Evolutionary conservation across 495 filamentous ascomycete genomes (phyloP).

Genomic region (Tuber magnatum): DNA sequence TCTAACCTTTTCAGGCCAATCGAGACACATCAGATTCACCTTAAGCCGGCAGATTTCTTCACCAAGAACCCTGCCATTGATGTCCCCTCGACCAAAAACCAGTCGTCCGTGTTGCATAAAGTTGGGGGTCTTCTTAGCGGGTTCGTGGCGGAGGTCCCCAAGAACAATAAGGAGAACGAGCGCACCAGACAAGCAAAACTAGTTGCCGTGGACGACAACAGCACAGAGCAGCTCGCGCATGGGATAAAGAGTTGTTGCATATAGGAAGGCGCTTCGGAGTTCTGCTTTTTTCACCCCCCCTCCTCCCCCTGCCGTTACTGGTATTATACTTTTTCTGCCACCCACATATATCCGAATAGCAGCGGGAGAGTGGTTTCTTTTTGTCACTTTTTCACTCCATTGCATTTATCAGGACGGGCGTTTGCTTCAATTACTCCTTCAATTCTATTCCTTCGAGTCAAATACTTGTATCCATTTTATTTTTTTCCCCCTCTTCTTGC

Average conservation of each 20-base stretch:
- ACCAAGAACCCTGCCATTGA: constrained; percentile 51
- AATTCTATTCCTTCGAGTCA: not conserved
- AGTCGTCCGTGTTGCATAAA: constrained; percentile 36
- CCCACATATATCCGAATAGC: not conserved
- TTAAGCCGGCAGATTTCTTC: constrained; percentile 53
- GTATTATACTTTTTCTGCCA: constrained; percentile 5
- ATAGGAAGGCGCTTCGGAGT: constrained; percentile 32
- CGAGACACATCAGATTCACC: constrained; percentile 54
- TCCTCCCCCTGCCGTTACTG: constrained; percentile 10
- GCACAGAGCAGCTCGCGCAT: constrained; percentile 16
- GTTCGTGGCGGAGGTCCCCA: constrained; percentile 30
- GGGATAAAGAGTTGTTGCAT: constrained; percentile 38
- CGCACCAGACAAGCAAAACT: constrained; percentile 28
- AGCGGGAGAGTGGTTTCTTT: constrained; percentile 7
- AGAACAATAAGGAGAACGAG: constrained; percentile 20
- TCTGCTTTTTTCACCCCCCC: constrained; percentile 11
- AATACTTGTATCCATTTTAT: not conserved
- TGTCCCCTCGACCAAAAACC: constrained; percentile 44
- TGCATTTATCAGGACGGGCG: constrained; percentile 32
- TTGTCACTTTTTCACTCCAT: constrained; percentile 25
- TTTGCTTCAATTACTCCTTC: constrained; percentile 6
- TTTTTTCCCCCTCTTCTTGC: not conserved
- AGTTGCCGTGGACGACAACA: constrained; percentile 21
- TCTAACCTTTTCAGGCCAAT: constrained; percentile 43
- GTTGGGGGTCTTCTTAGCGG: constrained; percentile 30